Conservation (phyloP, 352 stramenopile species). For the Blastocystis sp. region DNA sequence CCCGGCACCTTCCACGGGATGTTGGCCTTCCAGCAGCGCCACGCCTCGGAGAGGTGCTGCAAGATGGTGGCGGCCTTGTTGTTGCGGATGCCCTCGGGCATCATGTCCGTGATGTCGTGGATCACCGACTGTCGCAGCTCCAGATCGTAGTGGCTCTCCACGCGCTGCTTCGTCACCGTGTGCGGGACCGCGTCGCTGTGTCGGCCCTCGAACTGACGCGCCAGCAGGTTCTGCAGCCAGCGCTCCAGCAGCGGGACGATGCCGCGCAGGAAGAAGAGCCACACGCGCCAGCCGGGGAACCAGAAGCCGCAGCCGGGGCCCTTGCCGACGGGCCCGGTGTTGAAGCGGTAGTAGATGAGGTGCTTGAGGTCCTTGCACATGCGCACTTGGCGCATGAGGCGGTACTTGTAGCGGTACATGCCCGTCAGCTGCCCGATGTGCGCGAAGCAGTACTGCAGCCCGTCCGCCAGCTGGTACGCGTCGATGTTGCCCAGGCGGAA, state of each 20-base stretch:
- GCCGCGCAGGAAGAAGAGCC: conserved; percentile 98
- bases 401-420: conserved; percentile 99
- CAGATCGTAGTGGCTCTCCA: conserved; percentile 98
- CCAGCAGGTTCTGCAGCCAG: conserved; percentile 97
- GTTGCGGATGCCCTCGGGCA: conserved; percentile 97
- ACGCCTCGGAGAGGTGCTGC: conserved; percentile 96
- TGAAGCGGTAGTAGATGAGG: conserved; percentile 99
- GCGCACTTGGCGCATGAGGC: conserved; percentile 90
- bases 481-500: conserved; percentile 98
- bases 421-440: conserved; percentile 98
- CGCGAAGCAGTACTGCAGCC: conserved; percentile 96
- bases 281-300: conserved; percentile 96
- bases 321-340: conserved; percentile 97
- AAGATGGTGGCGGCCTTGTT: conserved; percentile 98
- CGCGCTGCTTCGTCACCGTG: conserved; percentile 98
- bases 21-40: conserved; percentile 97
- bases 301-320: conserved; percentile 97
- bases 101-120: conserved; percentile 99
- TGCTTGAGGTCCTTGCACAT: conserved; percentile 99
- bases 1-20: conserved; percentile 99
- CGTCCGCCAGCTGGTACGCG: conserved; percentile 97
- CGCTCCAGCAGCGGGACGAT: conserved; percentile 95
- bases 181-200: conserved; percentile 97
- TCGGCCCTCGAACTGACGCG: conserved; percentile 96
- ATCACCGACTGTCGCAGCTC: conserved; percentile 97